Conservation (phyloP, 441 rosid species). For the Gossypium lobatum region DNA sequence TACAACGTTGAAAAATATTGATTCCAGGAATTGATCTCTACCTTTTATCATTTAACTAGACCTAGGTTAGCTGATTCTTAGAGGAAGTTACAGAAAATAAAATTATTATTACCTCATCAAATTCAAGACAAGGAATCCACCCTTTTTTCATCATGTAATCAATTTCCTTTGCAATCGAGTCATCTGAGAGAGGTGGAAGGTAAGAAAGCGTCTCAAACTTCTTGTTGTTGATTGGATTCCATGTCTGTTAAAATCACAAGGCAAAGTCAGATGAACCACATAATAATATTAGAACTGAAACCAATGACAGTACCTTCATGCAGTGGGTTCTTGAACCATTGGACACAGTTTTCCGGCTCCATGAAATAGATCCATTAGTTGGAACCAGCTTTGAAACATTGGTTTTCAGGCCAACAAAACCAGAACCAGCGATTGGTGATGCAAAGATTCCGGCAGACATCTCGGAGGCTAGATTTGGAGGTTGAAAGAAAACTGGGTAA, state of each 20-base stretch:
- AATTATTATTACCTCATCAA: constrained; percentile 45
- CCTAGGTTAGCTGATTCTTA: too few relatives aligned
- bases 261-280: neutral
- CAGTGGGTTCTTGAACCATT: constrained; percentile 44
- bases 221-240: constrained; percentile 67
- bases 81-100: neutral
- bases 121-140: constrained; percentile 70
- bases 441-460: constrained; percentile 42
- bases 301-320: constrained; percentile 40
- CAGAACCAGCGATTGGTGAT: constrained; percentile 23
- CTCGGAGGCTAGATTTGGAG: neutral
- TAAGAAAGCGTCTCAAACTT: constrained; percentile 66
- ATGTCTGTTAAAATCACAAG: constrained; percentile 32
- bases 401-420: constrained; percentile 31
- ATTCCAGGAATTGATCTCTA: too few relatives aligned
- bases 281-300: neutral
- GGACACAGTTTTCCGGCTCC: constrained; percentile 41
- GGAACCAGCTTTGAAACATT: constrained; percentile 22
- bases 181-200: constrained; percentile 57
- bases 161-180: constrained; percentile 48
- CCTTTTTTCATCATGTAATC: constrained; percentile 58
- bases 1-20: neutral
- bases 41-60: too few relatives aligned
- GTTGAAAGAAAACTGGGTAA: neutral
- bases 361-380: constrained; percentile 25